A percentile compares a stretch with the other conserved stretches of the same genome.
Evolutionary conservation across 2,329 filamentous ascomycete genomes (phyloP).

Genomic region (Claviceps fusiformis): DNA sequence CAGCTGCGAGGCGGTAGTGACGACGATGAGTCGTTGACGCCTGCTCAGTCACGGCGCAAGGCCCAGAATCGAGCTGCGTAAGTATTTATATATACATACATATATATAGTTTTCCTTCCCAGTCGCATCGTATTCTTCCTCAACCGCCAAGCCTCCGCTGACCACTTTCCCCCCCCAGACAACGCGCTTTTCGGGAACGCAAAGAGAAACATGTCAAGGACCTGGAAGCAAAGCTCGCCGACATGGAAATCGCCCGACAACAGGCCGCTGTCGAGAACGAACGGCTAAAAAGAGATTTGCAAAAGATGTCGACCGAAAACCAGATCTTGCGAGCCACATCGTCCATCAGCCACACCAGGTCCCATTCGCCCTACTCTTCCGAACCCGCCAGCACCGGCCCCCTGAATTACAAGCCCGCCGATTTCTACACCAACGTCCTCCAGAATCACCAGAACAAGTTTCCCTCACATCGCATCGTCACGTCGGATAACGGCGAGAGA

Average conservation of each 20-base stretch:
- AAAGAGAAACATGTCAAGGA: conserved; percentile 93
- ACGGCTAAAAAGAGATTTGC: conserved; percentile 68
- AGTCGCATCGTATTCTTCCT: background rate
- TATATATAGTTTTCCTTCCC: too few species aligned
- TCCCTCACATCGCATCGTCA: conserved; percentile 55
- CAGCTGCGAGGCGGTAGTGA: conserved; percentile 31
- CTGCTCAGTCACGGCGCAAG: conserved; percentile 44
- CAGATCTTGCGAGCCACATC: conserved; percentile 80
- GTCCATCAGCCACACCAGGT: conserved; percentile 19
- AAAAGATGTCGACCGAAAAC: conserved; percentile 78
- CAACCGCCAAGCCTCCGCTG: background rate
- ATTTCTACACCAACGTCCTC: conserved; percentile 54
- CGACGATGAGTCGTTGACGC: conserved; percentile 41
- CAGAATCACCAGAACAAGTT: conserved; percentile 48
- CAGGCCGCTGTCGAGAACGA: conserved; percentile 73
- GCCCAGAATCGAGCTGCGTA: conserved; percentile 50
- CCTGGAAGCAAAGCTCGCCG: conserved; percentile 71
- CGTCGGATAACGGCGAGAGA: conserved; percentile 51
- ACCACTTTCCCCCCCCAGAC: conserved; percentile 35
- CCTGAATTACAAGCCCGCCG: conserved; percentile 56
- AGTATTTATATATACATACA: too few species aligned
- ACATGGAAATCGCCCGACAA: conserved; percentile 60
- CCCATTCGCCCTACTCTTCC: conserved; percentile 26
- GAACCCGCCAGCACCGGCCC: conserved; percentile 46
- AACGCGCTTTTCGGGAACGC: conserved; percentile 89